Evolutionary conservation across 345 rosid genomes (phyloP), one percentile per base, ranked within the genome.

Genomic region (Populus deltoides): DNA sequence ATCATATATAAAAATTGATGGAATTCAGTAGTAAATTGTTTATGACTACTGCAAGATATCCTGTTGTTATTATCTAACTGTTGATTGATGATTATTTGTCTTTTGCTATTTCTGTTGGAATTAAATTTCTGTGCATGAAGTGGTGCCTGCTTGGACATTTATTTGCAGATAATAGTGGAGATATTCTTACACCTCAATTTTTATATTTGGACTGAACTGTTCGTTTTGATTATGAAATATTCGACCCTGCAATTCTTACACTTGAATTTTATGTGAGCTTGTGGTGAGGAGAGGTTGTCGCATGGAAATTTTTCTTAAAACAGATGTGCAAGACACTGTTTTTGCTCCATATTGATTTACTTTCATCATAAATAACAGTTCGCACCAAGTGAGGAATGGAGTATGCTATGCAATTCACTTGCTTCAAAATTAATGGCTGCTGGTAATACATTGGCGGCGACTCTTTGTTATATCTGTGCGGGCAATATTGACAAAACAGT

Each of bases 401-500:
- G 86, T 77, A 53, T 73, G 77, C 94, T 94, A 41, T 94, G 99
- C 49, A 91, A 94, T 78, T 85, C 89, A 12, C 97, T 97, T 73
- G 98, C 96, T 80, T 85, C 97, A 67, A 94, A 87, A 80, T 87
- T 97, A 74, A 85, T 91, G 93, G 89, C 81, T 43, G 89, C 90
- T 73, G 93, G 94, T 78, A 87, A 90, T 86, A 91, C 93, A 78
- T 82, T 91, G 84, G 91, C 98, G 4, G 99, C 99, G 71, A 93
- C 98, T 59, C 90, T 97, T 18, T 97, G 99, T 86, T 97, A 87
- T 86, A 94, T 94, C 69, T 97, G 99, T 72, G 98, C 98, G 6
- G 96, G 97, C 57, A 97, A 97, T 83, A 92, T 97, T 80, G 98
- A 97, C 85, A 97, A 93, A 81, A 94, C 99, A 66, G 97, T 97